phyloP scores from a whole-genome alignment of 108 stramenopile genomes.

The Skeletonema potamos region DNA sequence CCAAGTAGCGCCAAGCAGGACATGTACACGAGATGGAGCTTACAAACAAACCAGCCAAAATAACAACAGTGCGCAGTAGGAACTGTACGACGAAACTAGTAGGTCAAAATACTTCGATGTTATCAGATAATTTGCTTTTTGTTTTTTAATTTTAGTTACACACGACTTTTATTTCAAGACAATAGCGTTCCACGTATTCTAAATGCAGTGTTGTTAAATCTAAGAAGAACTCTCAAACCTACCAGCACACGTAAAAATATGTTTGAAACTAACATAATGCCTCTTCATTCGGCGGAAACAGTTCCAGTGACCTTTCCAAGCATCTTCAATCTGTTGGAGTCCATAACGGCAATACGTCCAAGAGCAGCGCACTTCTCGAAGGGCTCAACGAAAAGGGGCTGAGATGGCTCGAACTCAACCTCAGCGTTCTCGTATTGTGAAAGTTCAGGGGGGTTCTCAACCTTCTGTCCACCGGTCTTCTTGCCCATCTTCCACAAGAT shows the following conservation, averaged over 20 bases:
- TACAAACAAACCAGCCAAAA: no score
- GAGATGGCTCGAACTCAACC: conserved; percentile 77
- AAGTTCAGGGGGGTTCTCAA: conserved; percentile 78
- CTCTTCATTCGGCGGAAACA: background rate
- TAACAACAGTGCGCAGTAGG: no score
- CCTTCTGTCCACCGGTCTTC: conserved; percentile 85
- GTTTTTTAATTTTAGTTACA: conserved; percentile 7
- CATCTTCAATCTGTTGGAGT: conserved; percentile 86
- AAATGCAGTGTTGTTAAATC: background rate
- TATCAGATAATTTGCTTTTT: background rate
- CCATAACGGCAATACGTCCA: conserved; percentile 87
- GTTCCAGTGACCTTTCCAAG: conserved; percentile 81
- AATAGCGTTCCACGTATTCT: background rate
- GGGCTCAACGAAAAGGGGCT: conserved; percentile 80
- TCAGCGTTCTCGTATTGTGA: conserved; percentile 83
- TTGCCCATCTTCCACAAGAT: conserved; percentile 86
- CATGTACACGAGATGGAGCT: no score
- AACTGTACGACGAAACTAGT: no score
- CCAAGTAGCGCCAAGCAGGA: no score
- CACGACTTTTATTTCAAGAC: background rate
- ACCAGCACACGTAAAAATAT: background rate
- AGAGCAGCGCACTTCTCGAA: conserved; percentile 76
- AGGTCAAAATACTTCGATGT: no score
- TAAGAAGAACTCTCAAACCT: background rate
- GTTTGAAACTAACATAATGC: background rate